Conservation (phyloP, 768 basidiomycete genomes). For the Rhodocollybia butyracea region DNA sequence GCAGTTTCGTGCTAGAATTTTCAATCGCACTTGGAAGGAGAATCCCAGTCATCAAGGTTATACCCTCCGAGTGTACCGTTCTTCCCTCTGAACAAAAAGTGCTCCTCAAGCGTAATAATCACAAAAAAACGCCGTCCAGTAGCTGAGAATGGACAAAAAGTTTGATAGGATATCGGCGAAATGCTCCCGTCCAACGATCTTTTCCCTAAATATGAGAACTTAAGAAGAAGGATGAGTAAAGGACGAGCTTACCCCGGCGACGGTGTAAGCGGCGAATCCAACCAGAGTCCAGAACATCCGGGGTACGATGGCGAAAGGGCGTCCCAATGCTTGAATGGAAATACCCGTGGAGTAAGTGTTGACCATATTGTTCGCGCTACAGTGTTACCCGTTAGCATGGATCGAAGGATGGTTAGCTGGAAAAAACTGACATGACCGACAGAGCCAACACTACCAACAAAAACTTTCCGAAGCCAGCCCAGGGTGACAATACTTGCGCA, state of each 20-base stretch:
- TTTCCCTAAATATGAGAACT: background rate
- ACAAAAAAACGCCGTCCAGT: constrained; percentile 48
- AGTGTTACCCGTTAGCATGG: too few relatives aligned
- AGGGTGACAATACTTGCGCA: constrained; percentile 36
- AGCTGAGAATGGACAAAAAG: constrained; percentile 38
- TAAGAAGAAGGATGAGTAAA: background rate
- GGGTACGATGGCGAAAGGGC: constrained; percentile 39
- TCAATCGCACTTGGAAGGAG: constrained; percentile 17
- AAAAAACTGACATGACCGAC: constrained; percentile 34
- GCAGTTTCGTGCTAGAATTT: too few relatives aligned
- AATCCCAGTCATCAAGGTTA: constrained; percentile 47
- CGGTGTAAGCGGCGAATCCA: constrained; percentile 33
- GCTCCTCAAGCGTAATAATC: constrained; percentile 43
- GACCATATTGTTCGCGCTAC: constrained; percentile 36
- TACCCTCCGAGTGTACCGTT: constrained; percentile 46
- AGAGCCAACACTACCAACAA: constrained; percentile 40
- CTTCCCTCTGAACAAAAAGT: constrained; percentile 40
- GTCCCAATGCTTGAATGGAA: constrained; percentile 42
- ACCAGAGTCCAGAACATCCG: constrained; percentile 45
- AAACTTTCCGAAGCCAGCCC: constrained; percentile 37
- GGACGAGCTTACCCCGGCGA: constrained; percentile 27
- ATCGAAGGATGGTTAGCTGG: background rate
- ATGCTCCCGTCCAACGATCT: constrained; percentile 39
- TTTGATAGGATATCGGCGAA: constrained; percentile 41
- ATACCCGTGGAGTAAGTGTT: constrained; percentile 46